Conservation (phyloP, 225 moss, liverwort and hornwort species). For the Pleurozium schreberi region DNA sequence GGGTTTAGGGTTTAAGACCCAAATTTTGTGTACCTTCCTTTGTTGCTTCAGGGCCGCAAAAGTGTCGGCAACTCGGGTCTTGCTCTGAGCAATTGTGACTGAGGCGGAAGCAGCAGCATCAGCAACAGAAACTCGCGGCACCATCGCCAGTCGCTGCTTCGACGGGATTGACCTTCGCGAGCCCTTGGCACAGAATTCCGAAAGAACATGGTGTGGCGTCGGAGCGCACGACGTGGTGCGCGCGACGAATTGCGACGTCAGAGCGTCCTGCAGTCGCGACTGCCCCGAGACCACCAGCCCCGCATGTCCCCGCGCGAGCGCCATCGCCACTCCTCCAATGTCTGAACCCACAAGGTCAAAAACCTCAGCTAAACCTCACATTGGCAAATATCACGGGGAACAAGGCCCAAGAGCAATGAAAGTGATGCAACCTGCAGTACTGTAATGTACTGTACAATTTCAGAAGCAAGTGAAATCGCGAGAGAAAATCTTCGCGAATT, state of each 20-base stretch:
- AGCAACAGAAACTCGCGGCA: neutral
- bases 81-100: neutral
- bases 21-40: slow-evolving; percentile 15
- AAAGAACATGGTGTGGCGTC: neutral
- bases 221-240: neutral
- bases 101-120: neutral
- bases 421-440: neutral
- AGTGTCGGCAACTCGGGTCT: slow-evolving; percentile 17
- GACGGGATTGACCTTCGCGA: neutral
- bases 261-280: neutral
- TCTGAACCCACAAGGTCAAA: neutral
- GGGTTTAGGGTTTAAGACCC: neutral
- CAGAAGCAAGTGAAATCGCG: neutral
- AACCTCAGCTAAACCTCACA: neutral
- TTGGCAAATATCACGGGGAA: no score
- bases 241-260: neutral
- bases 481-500: neutral
- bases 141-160: neutral
- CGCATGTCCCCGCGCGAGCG: slow-evolving; percentile 6
- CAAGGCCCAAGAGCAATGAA: neutral
- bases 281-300: neutral
- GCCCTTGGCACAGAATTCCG: neutral
- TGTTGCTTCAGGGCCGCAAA: slow-evolving; percentile 18
- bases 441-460: neutral
- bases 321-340: slow-evolving; percentile 3